Percentiles rank a stretch among this genome's conserved stretches.
These are phyloP conservation scores for Flaveria bidentis DNA, from an alignment of 129 eudicot genomes.

Conservation along the genomic window DNA sequence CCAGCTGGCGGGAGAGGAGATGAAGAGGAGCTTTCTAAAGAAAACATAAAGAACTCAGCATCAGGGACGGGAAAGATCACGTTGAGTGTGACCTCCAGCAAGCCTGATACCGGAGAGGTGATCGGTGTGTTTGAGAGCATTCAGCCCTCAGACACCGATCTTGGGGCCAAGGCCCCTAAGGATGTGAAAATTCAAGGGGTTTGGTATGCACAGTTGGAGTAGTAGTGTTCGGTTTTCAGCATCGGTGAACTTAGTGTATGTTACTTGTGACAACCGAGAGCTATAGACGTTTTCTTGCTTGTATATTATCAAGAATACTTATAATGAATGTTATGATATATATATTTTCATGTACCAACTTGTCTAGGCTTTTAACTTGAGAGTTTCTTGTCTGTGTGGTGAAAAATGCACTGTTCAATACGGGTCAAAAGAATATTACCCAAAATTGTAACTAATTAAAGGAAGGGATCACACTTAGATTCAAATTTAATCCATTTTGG, in stretches of 20 bases:
- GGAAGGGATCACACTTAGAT: too few species aligned
- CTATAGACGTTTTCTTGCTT: constrained; percentile 32
- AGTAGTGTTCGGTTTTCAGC: constrained; percentile 29
- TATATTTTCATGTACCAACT: neutral
- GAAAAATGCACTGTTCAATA: too few species aligned
- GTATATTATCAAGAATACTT: constrained; percentile 38
- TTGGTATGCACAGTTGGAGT: constrained; percentile 94
- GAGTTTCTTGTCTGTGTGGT: too few species aligned
- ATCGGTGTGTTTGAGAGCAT: constrained; percentile 88
- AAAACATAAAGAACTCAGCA: constrained; percentile 69
- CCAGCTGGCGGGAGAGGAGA: constrained; percentile 99
- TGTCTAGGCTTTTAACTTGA: neutral
- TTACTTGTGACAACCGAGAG: constrained; percentile 8
- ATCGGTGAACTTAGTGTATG: constrained; percentile 24
- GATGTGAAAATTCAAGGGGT: constrained; percentile 92
- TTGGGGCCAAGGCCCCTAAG: constrained; percentile 83
- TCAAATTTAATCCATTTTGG: too few species aligned
- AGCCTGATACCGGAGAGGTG: constrained; percentile 93
- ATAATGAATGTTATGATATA: constrained; percentile 29
- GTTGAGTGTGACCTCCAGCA: constrained; percentile 65
- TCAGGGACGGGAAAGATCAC: constrained; percentile 77
- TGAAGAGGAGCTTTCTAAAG: constrained; percentile 85
- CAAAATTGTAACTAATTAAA: too few species aligned
- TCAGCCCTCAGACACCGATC: constrained; percentile 96
- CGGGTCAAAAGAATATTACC: too few species aligned